phyloP scores from a whole-genome alignment of 1,284 basidiomycete species.

The Pyrrhoderma lamaoense region DNA sequence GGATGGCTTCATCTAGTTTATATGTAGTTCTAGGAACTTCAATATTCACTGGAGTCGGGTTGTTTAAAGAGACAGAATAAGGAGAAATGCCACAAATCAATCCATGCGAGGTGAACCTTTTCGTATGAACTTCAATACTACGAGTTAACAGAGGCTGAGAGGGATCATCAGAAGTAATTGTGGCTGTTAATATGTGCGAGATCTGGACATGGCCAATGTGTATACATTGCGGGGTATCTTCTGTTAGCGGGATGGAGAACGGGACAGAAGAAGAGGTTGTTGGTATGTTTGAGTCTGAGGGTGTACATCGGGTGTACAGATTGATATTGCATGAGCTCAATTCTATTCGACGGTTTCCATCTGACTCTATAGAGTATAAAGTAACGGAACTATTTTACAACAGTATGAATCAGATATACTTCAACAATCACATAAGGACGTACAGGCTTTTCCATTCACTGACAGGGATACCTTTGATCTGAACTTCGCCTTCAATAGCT shows the following conservation, averaged over 20 bases:
- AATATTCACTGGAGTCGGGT: constrained; percentile 58
- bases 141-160: constrained; percentile 39
- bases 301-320: constrained; percentile 36
- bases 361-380: constrained; percentile 59
- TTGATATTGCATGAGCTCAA: constrained; percentile 47
- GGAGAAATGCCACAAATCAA: constrained; percentile 48
- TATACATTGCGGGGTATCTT: constrained; percentile 71
- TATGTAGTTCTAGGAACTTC: constrained; percentile 67
- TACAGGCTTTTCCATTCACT: constrained; percentile 63
- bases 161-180: constrained; percentile 45
- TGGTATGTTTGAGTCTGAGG: constrained; percentile 26
- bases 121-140: constrained; percentile 58
- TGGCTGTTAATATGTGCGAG: constrained; percentile 57
- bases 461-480: constrained; percentile 59
- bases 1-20: constrained; percentile 59
- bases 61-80: constrained; percentile 45
- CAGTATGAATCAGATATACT: constrained; percentile 7
- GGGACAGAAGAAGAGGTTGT: constrained; percentile 53
- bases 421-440: constrained; percentile 25
- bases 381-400: constrained; percentile 46
- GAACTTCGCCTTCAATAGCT: constrained; percentile 75
- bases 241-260: constrained; percentile 66
- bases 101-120: constrained; percentile 62
- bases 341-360: constrained; percentile 55
- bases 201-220: constrained; percentile 63